Evolutionary conservation across 768 basidiomycete species (phyloP).

Genomic region (Auricularia auricula-judae): DNA sequence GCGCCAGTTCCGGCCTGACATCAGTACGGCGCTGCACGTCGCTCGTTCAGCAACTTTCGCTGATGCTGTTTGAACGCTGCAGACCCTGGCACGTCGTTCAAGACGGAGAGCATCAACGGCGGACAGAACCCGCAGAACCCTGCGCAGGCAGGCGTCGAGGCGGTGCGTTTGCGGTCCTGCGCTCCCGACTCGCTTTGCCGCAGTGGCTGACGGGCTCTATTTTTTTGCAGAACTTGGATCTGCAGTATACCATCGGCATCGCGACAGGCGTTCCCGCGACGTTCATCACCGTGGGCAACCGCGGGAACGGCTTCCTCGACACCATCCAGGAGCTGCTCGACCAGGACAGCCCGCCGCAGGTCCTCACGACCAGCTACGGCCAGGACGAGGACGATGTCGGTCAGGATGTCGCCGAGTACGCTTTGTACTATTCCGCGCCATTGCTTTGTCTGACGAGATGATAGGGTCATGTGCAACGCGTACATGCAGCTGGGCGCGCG

Average conservation of each 20-base stretch:
- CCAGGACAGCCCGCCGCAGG: slow-evolving; percentile 13
- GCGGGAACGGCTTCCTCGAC: slow-evolving; percentile 16
- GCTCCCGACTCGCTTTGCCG: too few species aligned
- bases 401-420: slow-evolving; percentile 12
- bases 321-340: slow-evolving; percentile 17
- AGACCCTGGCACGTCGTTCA: slow-evolving; percentile 6
- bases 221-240: slow-evolving; percentile 20
- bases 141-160: slow-evolving; percentile 8
- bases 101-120: slow-evolving; percentile 5
- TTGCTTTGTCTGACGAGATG: neutral
- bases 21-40: neutral
- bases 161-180: neutral
- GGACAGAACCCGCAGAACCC: slow-evolving; percentile 6
- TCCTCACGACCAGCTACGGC: slow-evolving; percentile 21
- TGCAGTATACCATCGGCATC: slow-evolving; percentile 26
- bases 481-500: slow-evolving; percentile 16
- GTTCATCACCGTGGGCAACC: slow-evolving; percentile 17
- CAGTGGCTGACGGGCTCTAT: neutral
- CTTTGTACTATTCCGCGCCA: neutral
- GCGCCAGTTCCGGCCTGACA: slow-evolving; percentile 7
- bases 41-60: slow-evolving; percentile 8
- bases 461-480: slow-evolving; percentile 19
- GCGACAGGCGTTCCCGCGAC: slow-evolving; percentile 18
- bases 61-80: slow-evolving; percentile 3
- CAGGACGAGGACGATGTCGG: slow-evolving; percentile 15